Base-by-base conservation (phyloP, 345 rosid species). In the Brassica nigra region DNA sequence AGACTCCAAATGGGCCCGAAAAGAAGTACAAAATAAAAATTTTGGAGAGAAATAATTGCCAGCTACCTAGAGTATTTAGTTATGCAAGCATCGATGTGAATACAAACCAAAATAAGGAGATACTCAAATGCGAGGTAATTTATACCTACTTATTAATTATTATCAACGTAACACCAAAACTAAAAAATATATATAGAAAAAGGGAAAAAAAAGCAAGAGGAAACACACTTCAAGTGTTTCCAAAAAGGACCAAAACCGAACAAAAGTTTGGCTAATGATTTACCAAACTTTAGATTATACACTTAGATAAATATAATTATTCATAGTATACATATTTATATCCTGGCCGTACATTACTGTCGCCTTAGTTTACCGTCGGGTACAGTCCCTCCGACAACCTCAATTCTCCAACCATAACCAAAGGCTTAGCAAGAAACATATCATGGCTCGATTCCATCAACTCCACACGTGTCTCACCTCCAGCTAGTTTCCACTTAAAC, bases 371-470 rank as follows among this genome's bases (percentile, higher is more conserved):
- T 6, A 74, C 54, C 39, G 10, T 47, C 0, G 82, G 83, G 55
- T 84, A 86, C 16, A 86, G 71, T 69, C 78, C 36, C 6, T 65
- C 62, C 18, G 86, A 72, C 76, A 86, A 74, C 30, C 83, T 84
- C 37, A 83, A 82, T 27, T 84, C 76, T 4, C 83, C 84, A 8
- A 57, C 23, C 66, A 80, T 76, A 31, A 81, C 52, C 61, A 84
- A 77, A 5, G 88, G 88, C 55, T 81, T 73, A 5, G 76, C 76
- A 27, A 81, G 73, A 73, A 73, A 78, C 58, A 81, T 71, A 18
- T 81, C 81, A 42, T 76, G 66, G 47, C 78, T 61, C 3, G 85
- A 64, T 55, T 84, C 86, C 27, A 54, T 57, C 0, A 86, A 75
- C 62, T 79, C 84, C 2, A 84, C 78, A 18, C 72, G 69, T 7